A percentile compares a stretch with the other conserved stretches of the same genome.
These are phyloP conservation scores for Crithidia acanthocephali DNA, from an alignment of 208 protist species.

Conservation along the genomic window DNA sequence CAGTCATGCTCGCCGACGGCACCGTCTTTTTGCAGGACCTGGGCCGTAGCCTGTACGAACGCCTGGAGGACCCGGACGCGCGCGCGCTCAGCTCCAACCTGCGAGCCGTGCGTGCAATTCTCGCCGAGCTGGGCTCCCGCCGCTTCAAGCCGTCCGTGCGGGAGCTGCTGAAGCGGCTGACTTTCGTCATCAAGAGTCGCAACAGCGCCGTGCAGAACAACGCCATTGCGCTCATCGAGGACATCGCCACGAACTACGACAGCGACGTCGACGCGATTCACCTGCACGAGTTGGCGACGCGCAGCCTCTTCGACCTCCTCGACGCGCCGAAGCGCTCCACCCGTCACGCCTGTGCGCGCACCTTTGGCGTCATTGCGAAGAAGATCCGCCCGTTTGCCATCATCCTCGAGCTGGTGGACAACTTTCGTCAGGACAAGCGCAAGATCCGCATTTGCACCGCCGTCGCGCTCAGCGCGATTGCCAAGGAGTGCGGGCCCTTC, in stretches of 20 bases:
- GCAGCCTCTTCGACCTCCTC: constrained; percentile 99
- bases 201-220: constrained; percentile 99
- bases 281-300: constrained; percentile 98
- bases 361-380: constrained; percentile 99
- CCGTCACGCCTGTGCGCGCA: constrained; percentile 95
- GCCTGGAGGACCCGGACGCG: constrained; percentile 98
- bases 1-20: constrained; percentile 96
- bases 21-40: constrained; percentile 95
- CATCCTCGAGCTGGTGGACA: constrained; percentile 98
- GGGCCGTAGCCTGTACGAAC: constrained; percentile 97
- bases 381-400: constrained; percentile 99
- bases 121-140: constrained; percentile 96
- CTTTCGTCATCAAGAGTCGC: constrained; percentile 99
- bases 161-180: constrained; percentile 98
- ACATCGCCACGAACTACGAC: constrained; percentile 93
- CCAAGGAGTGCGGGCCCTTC: constrained; percentile 98
- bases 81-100: constrained; percentile 97
- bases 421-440: constrained; percentile 99
- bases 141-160: constrained; percentile 97
- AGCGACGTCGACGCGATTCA: constrained; percentile 85
- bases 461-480: constrained; percentile 99
- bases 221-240: constrained; percentile 98
- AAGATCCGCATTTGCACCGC: constrained; percentile 99
- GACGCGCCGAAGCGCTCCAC: constrained; percentile 99
- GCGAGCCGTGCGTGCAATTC: constrained; percentile 96